Percentiles rank a stretch among this genome's conserved stretches.
phyloP scores from a whole-genome alignment of 139 green algal species.

The Zygnema circumcarinatum region DNA sequence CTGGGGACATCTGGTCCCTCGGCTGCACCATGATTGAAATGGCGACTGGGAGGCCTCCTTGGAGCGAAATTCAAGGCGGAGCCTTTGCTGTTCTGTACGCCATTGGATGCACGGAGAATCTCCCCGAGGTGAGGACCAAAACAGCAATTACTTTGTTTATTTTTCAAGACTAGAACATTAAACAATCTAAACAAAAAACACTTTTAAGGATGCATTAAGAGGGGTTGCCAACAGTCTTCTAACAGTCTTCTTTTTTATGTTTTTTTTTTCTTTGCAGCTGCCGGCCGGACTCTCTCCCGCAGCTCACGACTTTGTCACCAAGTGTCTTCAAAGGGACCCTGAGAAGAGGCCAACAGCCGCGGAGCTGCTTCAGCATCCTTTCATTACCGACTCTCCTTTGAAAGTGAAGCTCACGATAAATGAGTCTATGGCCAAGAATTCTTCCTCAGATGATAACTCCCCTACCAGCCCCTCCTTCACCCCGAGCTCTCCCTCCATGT shows the following conservation, averaged over 20 bases:
- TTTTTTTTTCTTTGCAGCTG: neutral
- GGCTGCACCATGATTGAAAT: slow-evolving; percentile 70
- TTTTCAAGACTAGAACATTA: neutral
- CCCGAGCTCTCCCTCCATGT: neutral
- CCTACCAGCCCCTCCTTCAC: neutral
- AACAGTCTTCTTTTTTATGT: neutral
- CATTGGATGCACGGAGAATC: slow-evolving; percentile 82
- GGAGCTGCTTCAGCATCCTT: neutral
- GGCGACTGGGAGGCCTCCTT: slow-evolving; percentile 63
- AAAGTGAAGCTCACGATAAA: no score
- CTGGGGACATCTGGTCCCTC: slow-evolving; percentile 64
- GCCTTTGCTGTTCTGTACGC: slow-evolving; percentile 87
- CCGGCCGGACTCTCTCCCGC: neutral
- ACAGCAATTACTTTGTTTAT: neutral
- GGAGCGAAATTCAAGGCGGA: slow-evolving; percentile 61
- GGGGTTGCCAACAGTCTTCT: neutral
- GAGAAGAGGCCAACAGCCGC: neutral
- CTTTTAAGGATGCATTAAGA: neutral
- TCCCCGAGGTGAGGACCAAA: slow-evolving; percentile 61
- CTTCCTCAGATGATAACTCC: no score
- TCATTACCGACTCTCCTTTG: neutral
- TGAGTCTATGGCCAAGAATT: no score
- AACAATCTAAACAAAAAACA: neutral
- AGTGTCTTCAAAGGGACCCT: neutral
- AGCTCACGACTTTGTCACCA: neutral